Conservation (phyloP, 257 asterid genomes). For the Mentha longifolia region DNA sequence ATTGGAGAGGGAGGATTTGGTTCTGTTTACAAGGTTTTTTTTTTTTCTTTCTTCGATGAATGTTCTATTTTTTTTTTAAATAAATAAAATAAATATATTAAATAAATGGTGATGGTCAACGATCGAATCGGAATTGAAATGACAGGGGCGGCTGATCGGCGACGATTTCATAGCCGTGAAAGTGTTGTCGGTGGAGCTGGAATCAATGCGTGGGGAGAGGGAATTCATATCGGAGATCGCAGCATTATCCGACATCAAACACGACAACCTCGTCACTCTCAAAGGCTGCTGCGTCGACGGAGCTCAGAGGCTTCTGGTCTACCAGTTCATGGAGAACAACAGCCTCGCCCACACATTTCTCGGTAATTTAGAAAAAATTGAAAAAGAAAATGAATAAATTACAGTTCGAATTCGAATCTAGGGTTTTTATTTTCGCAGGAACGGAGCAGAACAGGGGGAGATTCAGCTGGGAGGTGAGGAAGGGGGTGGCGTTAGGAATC, state of each 20-base stretch:
- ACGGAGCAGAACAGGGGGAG: conserved; percentile 52
- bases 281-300: conserved; percentile 76
- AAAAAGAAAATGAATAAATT: too few species aligned
- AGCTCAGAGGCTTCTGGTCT: conserved; percentile 62
- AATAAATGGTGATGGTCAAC: conserved; percentile 17
- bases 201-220: conserved; percentile 75
- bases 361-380: conserved; percentile 33
- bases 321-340: conserved; percentile 73
- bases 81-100: too few species aligned
- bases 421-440: conserved; percentile 34
- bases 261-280: conserved; percentile 66
- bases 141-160: conserved; percentile 62
- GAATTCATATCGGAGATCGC: conserved; percentile 73
- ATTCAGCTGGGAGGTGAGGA: conserved; percentile 62
- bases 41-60: not conserved
- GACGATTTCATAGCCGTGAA: conserved; percentile 67
- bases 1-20: conserved; percentile 83
- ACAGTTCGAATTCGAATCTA: too few species aligned
- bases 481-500: conserved; percentile 56
- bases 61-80: not conserved
- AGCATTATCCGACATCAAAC: conserved; percentile 65
- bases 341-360: conserved; percentile 62
- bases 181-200: conserved; percentile 58
- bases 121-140: not conserved
- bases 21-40: conserved; percentile 65